phyloP scores from a whole-genome alignment of 169 alveolate genomes.

The Plasmodium malariae region DNA sequence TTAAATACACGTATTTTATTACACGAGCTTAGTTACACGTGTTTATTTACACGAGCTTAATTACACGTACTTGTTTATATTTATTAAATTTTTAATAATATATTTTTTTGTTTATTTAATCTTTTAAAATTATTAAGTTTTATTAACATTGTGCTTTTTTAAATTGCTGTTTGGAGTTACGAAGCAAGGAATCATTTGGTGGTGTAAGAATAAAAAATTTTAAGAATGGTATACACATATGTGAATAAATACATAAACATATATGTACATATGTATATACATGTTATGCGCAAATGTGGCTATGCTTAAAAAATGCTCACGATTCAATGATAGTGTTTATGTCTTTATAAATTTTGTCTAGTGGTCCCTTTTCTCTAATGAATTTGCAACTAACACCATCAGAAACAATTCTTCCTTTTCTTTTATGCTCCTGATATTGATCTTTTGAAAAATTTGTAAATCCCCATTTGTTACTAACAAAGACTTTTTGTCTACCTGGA shows the following conservation, averaged over 20 bases:
- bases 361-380: constrained; percentile 88
- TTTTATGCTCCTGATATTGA: constrained; percentile 95
- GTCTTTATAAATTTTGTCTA: constrained; percentile 80
- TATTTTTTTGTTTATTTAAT: no score
- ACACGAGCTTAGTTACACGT: neutral
- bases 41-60: neutral
- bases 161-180: neutral
- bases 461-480: constrained; percentile 98
- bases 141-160: neutral
- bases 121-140: neutral
- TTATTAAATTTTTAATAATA: no score
- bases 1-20: neutral
- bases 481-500: constrained; percentile 99
- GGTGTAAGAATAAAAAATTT: neutral
- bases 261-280: neutral
- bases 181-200: neutral
- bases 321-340: constrained; percentile 51
- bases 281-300: neutral
- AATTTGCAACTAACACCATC: constrained; percentile 93
- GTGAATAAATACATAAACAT: neutral
- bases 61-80: no score
- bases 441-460: constrained; percentile 96
- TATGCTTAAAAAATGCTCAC: constrained; percentile 18
- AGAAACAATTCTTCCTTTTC: constrained; percentile 94
- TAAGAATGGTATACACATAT: constrained; percentile 2